Evolutionary conservation across 306 rosid genomes (phyloP).

Genomic region (Cicer pinnatifidum): DNA sequence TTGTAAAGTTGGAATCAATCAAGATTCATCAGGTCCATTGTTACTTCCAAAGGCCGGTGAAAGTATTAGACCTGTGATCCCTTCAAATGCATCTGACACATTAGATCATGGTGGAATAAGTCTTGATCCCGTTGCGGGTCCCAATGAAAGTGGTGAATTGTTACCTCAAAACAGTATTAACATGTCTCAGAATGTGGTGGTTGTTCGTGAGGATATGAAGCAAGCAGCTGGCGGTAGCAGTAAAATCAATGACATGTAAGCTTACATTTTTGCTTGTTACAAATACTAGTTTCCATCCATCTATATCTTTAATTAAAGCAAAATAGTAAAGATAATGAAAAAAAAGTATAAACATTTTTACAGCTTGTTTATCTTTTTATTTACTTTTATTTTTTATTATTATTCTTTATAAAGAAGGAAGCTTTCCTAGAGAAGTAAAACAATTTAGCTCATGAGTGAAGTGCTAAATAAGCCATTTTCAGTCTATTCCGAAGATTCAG

Average conservation of each 20-base stretch:
- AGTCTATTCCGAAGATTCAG: slow-evolving; percentile 16
- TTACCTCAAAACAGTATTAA: slow-evolving; percentile 48
- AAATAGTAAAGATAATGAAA: slow-evolving; percentile 6
- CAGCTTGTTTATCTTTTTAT: slow-evolving; percentile 3
- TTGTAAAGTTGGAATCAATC: slow-evolving; percentile 47
- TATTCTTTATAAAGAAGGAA: slow-evolving; percentile 1
- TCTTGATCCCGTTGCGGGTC: slow-evolving; percentile 45
- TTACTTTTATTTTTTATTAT: neutral
- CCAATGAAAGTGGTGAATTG: slow-evolving; percentile 44
- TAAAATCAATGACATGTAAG: slow-evolving; percentile 70
- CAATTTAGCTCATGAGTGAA: slow-evolving; percentile 17
- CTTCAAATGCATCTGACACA: slow-evolving; percentile 49
- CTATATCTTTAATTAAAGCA: neutral
- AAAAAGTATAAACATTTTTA: slow-evolving; percentile 10
- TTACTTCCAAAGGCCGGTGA: slow-evolving; percentile 46
- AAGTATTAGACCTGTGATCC: slow-evolving; percentile 42
- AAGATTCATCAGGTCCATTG: slow-evolving; percentile 50
- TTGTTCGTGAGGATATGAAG: slow-evolving; percentile 50
- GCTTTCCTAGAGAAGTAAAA: slow-evolving; percentile 15
- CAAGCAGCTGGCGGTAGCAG: slow-evolving; percentile 47
- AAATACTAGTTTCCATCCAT: slow-evolving; percentile 33
- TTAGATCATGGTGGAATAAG: slow-evolving; percentile 48
- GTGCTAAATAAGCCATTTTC: slow-evolving; percentile 19
- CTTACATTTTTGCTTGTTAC: slow-evolving; percentile 22
- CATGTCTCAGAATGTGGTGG: slow-evolving; percentile 42